phyloP scores from a whole-genome alignment of 2,329 filamentous ascomycete genomes.

The Blastomyces parvus region DNA sequence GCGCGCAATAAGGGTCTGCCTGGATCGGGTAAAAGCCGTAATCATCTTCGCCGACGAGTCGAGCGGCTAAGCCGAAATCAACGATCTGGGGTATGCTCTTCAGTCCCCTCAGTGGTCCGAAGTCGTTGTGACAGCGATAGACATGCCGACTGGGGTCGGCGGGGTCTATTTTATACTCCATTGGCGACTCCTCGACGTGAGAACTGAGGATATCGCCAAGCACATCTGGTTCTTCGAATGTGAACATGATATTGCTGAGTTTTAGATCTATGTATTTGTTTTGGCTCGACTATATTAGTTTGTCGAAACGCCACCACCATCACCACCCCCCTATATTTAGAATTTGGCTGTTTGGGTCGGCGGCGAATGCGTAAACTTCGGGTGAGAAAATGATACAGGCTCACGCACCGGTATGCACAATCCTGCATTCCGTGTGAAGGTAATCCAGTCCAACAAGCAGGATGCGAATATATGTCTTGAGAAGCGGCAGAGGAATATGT shows the following conservation, averaged over 20 bases:
- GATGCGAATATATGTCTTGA: constrained; percentile 24
- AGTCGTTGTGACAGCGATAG: constrained; percentile 20
- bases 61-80: constrained; percentile 17
- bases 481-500: constrained; percentile 19
- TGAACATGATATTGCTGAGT: constrained; percentile 14
- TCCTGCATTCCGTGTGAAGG: background rate
- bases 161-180: constrained; percentile 14
- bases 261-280: constrained; percentile 11
- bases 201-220: constrained; percentile 7
- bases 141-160: constrained; percentile 13
- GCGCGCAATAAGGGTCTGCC: constrained; percentile 22
- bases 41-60: constrained; percentile 30
- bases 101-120: constrained; percentile 17
- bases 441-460: constrained; percentile 23
- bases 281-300: background rate
- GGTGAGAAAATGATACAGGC: background rate
- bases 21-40: constrained; percentile 25
- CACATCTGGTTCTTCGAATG: constrained; percentile 11
- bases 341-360: background rate
- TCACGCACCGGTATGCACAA: constrained; percentile 19
- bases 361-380: background rate
- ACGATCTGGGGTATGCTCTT: constrained; percentile 16
- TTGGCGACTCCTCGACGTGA: constrained; percentile 8
- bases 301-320: background rate
- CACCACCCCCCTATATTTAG: no score